phyloP scores from a whole-genome alignment of 371 early-diverging fungal species.

The Circinella umbellata region DNA sequence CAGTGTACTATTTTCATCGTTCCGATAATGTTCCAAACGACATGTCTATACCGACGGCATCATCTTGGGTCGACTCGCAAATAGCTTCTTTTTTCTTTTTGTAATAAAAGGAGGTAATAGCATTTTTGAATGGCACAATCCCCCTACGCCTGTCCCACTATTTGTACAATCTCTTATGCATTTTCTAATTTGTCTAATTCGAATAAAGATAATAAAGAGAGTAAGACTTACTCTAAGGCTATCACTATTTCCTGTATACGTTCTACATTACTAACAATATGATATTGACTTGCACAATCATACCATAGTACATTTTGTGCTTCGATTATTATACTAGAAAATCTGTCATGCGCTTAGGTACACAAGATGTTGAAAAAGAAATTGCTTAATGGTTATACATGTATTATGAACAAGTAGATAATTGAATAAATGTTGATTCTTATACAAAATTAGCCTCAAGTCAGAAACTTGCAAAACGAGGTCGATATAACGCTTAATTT shows the following conservation, averaged over 20 bases:
- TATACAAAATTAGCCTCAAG: background rate
- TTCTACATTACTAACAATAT: background rate
- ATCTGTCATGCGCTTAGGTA: slow-evolving; percentile 1
- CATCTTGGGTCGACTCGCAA: slow-evolving; percentile 6
- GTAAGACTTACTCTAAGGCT: slow-evolving; percentile 4
- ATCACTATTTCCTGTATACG: slow-evolving; percentile 2
- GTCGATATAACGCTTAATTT: background rate
- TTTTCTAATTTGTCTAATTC: slow-evolving; percentile 4
- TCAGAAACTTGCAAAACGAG: slow-evolving; percentile 2
- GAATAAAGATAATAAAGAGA: slow-evolving; percentile 2
- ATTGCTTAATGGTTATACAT: slow-evolving; percentile 3
- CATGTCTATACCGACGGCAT: background rate
- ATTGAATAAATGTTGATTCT: background rate
- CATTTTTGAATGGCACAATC: slow-evolving; percentile 1
- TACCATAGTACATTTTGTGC: background rate
- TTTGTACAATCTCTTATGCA: background rate
- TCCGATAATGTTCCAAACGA: slow-evolving; percentile 4
- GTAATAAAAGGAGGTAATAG: background rate
- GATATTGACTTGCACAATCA: slow-evolving; percentile 2
- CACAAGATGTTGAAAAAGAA: background rate
- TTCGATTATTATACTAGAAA: slow-evolving; percentile 4
- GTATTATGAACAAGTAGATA: slow-evolving; percentile 6
- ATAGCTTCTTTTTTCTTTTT: slow-evolving; percentile 2
- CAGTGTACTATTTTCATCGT: slow-evolving; percentile 4
- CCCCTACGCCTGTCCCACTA: background rate